Evolutionary conservation across 129 eudicot genomes (phyloP).

Genomic region (Flaveria robusta): DNA sequence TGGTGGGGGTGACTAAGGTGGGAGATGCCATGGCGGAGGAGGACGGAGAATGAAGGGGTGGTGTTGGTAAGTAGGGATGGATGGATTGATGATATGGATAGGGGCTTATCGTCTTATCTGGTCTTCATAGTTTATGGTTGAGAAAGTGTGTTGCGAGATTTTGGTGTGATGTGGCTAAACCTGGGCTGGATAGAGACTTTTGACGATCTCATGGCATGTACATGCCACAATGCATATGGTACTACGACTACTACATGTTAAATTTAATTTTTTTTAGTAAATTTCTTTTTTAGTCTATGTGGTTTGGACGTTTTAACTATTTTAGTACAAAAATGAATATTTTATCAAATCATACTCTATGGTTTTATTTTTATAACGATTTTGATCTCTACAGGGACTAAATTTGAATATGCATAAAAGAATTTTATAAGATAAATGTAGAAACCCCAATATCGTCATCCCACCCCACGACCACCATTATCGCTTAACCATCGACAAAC

Average conservation of each 20-base stretch:
- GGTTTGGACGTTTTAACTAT: too few species aligned
- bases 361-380: too few species aligned
- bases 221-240: slow-evolving; percentile 1
- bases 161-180: slow-evolving; percentile 47
- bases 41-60: slow-evolving; percentile 6
- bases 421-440: too few species aligned
- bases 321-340: too few species aligned
- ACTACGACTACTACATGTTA: neutral
- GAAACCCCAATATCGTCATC: too few species aligned
- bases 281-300: too few species aligned
- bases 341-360: too few species aligned
- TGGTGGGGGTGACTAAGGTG: slow-evolving; percentile 72
- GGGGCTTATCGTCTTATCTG: slow-evolving; percentile 88
- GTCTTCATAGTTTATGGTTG: slow-evolving; percentile 55
- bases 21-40: slow-evolving; percentile 76
- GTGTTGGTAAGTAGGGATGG: slow-evolving; percentile 18
- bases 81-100: slow-evolving; percentile 40
- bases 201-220: slow-evolving; percentile 10
- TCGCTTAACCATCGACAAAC: too few species aligned
- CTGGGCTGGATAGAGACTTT: slow-evolving; percentile 36
- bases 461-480: too few species aligned
- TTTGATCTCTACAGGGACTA: too few species aligned
- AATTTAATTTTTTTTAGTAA: neutral
- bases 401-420: too few species aligned
- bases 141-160: slow-evolving; percentile 48